Percentiles rank a stretch among this genome's conserved stretches.
Conservation (phyloP, 2,329 filamentous ascomycete species). For the Nemania diffusa region DNA sequence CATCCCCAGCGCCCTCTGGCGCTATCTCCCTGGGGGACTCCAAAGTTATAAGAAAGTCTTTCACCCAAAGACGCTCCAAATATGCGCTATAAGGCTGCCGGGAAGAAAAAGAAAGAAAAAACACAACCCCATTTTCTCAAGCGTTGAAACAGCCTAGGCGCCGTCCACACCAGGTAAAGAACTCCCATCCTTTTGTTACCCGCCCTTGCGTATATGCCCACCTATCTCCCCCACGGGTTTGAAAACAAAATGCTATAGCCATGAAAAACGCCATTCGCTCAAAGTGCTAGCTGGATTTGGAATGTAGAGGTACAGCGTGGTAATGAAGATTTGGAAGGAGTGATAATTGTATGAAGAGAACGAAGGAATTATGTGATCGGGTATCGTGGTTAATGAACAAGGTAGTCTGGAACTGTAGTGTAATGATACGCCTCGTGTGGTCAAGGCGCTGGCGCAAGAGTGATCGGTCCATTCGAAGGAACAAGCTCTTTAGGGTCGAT, state of each 20-base stretch:
- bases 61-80: conserved; percentile 6
- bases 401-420: background rate
- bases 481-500: conserved; percentile 24
- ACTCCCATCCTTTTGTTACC: conserved; percentile 24
- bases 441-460: conserved; percentile 14
- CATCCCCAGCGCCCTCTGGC: conserved; percentile 2
- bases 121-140: background rate
- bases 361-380: background rate
- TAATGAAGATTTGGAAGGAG: background rate
- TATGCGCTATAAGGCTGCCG: conserved; percentile 10
- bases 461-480: conserved; percentile 31
- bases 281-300: conserved; percentile 7
- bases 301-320: conserved; percentile 25
- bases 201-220: conserved; percentile 24
- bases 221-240: background rate
- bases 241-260: conserved; percentile 21
- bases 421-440: background rate
- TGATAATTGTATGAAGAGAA: background rate
- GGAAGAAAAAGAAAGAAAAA: conserved; percentile 4
- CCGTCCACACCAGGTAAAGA: conserved; percentile 25
- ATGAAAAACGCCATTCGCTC: conserved; percentile 24
- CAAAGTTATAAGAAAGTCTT: conserved; percentile 3
- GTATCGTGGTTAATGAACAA: conserved; percentile 3
- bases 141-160: conserved; percentile 19
- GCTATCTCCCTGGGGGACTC: background rate